phyloP scores from a whole-genome alignment of 2,329 filamentous ascomycete species.

The Fusarium sp. region DNA sequence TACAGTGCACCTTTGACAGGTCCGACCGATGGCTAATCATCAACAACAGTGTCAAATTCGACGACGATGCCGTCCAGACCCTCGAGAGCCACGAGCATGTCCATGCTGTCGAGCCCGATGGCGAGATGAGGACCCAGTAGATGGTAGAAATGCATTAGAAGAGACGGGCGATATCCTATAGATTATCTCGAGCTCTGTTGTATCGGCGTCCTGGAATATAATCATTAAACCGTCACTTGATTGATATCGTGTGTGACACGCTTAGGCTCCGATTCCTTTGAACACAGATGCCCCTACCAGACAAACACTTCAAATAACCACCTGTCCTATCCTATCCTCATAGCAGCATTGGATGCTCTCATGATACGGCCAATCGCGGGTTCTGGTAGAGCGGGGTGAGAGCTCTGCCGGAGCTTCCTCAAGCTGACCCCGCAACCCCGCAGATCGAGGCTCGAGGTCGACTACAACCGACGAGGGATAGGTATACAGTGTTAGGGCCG shows the following conservation, averaged over 20 bases:
- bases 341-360: not conserved
- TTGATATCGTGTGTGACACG: not conserved
- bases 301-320: too few species aligned
- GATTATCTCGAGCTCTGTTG: conserved; percentile 30
- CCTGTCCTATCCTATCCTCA: not conserved
- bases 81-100: conserved; percentile 78
- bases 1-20: not conserved
- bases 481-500: too few species aligned
- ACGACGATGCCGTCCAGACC: conserved; percentile 72
- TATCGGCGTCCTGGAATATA: conserved; percentile 24
- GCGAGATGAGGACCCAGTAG: conserved; percentile 78
- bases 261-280: not conserved
- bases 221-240: not conserved
- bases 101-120: conserved; percentile 79
- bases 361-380: not conserved
- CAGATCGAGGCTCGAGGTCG: not conserved
- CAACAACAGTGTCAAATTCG: conserved; percentile 75
- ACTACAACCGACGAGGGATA: not conserved
- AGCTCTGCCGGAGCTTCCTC: not conserved
- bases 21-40: not conserved
- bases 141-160: not conserved
- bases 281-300: not conserved
- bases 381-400: not conserved
- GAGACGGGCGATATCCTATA: conserved; percentile 19
- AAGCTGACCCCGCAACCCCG: not conserved